Conservation (phyloP, 75 land plant species). For the Picea sitchensis region DNA sequence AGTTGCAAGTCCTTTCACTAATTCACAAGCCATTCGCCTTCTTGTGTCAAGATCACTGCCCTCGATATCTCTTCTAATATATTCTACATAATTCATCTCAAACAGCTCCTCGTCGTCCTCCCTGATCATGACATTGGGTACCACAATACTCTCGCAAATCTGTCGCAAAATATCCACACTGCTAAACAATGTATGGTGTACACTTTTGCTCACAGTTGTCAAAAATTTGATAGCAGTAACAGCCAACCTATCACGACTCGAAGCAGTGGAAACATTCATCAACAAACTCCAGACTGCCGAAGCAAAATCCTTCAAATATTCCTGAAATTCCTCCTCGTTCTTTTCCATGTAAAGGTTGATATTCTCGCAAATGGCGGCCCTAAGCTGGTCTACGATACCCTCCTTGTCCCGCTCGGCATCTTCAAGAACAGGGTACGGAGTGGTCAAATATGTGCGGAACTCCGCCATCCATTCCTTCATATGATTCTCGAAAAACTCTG, state of each 20-base stretch:
- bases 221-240: conserved; percentile 89
- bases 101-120: conserved; percentile 96
- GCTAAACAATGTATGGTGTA: conserved; percentile 75
- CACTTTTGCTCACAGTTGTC: conserved; percentile 89
- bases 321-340: conserved; percentile 93
- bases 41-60: conserved; percentile 95
- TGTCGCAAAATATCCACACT: conserved; percentile 51
- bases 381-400: conserved; percentile 58
- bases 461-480: conserved; percentile 98
- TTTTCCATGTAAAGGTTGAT: conserved; percentile 96
- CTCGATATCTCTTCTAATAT: conserved; percentile 92
- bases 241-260: conserved; percentile 71
- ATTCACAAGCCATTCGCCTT: conserved; percentile 93
- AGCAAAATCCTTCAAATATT: conserved; percentile 72
- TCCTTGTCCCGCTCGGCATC: conserved; percentile 47
- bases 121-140: conserved; percentile 82
- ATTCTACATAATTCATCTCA: conserved; percentile 93
- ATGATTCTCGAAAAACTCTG: conserved; percentile 97
- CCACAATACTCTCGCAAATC: conserved; percentile 82
- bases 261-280: conserved; percentile 39
- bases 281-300: conserved; percentile 83
- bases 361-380: conserved; percentile 94
- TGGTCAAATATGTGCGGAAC: conserved; percentile 71
- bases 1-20: conserved; percentile 81
- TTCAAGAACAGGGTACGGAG: conserved; percentile 50